Base-by-base conservation (phyloP, 441 rosid species). In the Erodium texanum region DNA sequence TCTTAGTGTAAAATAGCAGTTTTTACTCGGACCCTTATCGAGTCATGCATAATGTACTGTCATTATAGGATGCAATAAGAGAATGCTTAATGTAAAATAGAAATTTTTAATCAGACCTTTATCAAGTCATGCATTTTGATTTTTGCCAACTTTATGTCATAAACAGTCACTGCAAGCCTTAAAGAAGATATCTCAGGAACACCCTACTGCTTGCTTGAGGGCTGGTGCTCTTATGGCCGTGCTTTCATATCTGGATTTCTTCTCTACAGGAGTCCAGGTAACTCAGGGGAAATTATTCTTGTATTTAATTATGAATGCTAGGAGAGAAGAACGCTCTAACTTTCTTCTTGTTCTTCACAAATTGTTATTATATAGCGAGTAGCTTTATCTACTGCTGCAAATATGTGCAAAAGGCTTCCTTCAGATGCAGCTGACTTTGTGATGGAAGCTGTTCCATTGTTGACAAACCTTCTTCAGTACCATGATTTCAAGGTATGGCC, bases 261-360 rank as follows among this genome's bases (percentile, higher is more conserved):
- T 95, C 81, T 87, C 99, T 70, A 95, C 98, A 12, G 99, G 99
- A 73, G 99, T 95, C 63, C 99, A 91, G 97, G 99, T 93, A 66
- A 38, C 64, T 22, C 4, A 22, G 62, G 65, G 5, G n/a, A n/a
- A 24, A 20, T 68, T 69, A 61, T 34, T 4, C 54, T n/a, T 63
- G 45, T 59, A 29, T 2, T 65, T 61, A n/a, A 7, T 50, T 32
- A 7, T 65, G 16, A 70, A 38, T 70, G 38, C 15, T 43, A 11
- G 15, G 20, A 15, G 24, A 43, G 29, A 15, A 56, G 65, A 27
- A 27, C 56, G 1, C 0, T 68, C 63, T 50, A 68, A 54, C 12
- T 5, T 18, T 7, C 9, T 7, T 41, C 64, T 58, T 9, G 14
- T 59, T 67, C n/a, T 70, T 50, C 12, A 68, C 68, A 65, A 27